Evolutionary conservation across 2,329 filamentous ascomycete genomes (phyloP).

Genomic region (Fusarium brevicatenulatum): DNA sequence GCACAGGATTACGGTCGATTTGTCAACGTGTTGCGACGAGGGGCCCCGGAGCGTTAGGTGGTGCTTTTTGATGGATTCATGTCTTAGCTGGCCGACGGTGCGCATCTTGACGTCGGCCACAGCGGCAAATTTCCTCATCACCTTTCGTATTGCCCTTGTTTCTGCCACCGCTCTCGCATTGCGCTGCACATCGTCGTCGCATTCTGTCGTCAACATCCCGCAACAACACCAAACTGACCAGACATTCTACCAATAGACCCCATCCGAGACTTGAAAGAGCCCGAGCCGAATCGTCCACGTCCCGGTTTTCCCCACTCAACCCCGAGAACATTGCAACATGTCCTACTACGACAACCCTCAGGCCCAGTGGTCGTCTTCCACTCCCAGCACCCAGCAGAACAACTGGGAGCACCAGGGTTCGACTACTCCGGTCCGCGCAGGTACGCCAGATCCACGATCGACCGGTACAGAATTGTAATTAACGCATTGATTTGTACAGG

Average conservation of each 20-base stretch:
- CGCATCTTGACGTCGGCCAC: conserved; percentile 39
- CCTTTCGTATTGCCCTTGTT: conserved; percentile 21
- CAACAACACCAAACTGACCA: conserved; percentile 30
- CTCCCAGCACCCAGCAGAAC: conserved; percentile 47
- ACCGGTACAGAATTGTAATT: conserved; percentile 1
- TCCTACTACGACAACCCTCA: conserved; percentile 59
- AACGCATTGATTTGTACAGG: conserved; percentile 56
- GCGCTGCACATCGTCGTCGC: conserved; percentile 27
- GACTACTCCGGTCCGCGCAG: conserved; percentile 54
- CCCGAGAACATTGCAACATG: conserved; percentile 46
- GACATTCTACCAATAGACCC: conserved; percentile 20
- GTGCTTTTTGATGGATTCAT: conserved; percentile 40
- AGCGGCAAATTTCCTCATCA: conserved; percentile 38
- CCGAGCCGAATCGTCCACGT: conserved; percentile 15
- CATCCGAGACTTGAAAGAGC: conserved; percentile 25
- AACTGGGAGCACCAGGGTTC: conserved; percentile 59
- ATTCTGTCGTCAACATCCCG: conserved; percentile 15
- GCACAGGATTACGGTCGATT: conserved; percentile 25
- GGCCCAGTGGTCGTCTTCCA: conserved; percentile 52
- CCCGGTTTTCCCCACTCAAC: conserved; percentile 32
- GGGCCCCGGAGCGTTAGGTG: conserved; percentile 28
- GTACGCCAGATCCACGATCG: conserved; percentile 40
- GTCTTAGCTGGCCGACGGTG: conserved; percentile 39
- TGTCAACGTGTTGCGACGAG: conserved; percentile 42
- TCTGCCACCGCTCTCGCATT: conserved; percentile 20